A percentile compares a stretch with the other conserved stretches of the same genome.
Conservation (phyloP, 2,329 filamentous ascomycete genomes). For the Sporothrix curviconia region DNA sequence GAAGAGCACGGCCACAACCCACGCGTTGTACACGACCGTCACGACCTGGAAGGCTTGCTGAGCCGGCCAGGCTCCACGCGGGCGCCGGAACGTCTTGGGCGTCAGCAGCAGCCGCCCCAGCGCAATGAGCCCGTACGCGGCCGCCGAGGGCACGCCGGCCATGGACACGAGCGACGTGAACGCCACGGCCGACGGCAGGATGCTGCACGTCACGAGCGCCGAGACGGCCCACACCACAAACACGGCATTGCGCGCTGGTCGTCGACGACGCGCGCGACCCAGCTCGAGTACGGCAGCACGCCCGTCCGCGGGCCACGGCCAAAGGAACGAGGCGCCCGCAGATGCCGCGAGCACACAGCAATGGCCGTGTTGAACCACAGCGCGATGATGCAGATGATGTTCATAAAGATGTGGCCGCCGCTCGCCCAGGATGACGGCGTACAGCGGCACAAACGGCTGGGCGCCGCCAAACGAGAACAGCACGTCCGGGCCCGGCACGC, state of each 20-base stretch:
- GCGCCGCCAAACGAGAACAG: constrained; percentile 14
- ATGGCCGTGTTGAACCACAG: constrained; percentile 18
- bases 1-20: constrained; percentile 14
- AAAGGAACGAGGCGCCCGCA: constrained; percentile 16
- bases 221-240: constrained; percentile 17
- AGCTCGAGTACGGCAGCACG: constrained; percentile 13
- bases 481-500: constrained; percentile 9
- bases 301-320: constrained; percentile 17
- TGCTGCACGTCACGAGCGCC: constrained; percentile 14
- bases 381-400: constrained; percentile 14
- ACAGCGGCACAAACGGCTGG: constrained; percentile 17
- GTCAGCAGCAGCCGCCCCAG: constrained; percentile 7
- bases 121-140: constrained; percentile 14
- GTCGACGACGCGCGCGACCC: constrained; percentile 12
- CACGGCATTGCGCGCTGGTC: constrained; percentile 17
- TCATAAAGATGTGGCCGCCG: constrained; percentile 17
- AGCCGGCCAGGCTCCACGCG: constrained; percentile 14
- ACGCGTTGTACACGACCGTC: constrained; percentile 11
- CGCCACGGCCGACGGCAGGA: constrained; percentile 16
- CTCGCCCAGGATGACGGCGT: constrained; percentile 15
- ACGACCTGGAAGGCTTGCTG: constrained; percentile 16
- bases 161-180: constrained; percentile 17
- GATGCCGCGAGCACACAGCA: constrained; percentile 15
- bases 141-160: constrained; percentile 13
- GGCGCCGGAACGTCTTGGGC: constrained; percentile 12